phyloP scores from a whole-genome alignment of 768 basidiomycete species.

The Mycena filopes region DNA sequence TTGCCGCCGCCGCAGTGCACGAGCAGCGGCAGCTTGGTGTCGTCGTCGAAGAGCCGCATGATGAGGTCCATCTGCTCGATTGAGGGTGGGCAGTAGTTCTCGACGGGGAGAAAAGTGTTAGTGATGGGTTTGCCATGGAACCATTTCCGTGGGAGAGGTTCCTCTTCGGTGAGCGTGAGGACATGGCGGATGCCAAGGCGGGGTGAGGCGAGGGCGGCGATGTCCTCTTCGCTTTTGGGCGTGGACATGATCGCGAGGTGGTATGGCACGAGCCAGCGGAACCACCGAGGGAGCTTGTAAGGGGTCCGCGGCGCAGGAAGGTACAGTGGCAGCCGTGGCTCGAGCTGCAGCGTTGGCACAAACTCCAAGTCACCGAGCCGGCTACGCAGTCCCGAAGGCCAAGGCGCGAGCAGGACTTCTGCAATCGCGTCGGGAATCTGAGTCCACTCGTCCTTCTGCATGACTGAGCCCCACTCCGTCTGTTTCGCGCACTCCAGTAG shows the following conservation, averaged over 20 bases:
- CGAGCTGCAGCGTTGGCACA: constrained; percentile 52
- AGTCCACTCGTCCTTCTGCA: constrained; percentile 52
- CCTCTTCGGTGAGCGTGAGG: constrained; percentile 68
- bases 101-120: constrained; percentile 67
- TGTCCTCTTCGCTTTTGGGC: constrained; percentile 61
- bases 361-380: constrained; percentile 44
- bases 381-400: constrained; percentile 50
- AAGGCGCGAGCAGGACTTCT: constrained; percentile 50
- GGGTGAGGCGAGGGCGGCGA: constrained; percentile 54
- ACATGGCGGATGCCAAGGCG: constrained; percentile 66
- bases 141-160: constrained; percentile 59
- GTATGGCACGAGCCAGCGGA: constrained; percentile 71
- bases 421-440: constrained; percentile 50
- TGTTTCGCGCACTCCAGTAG: constrained; percentile 54
- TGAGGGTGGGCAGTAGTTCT: constrained; percentile 63
- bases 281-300: constrained; percentile 64
- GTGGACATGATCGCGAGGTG: constrained; percentile 71
- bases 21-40: constrained; percentile 58
- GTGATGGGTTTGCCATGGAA: constrained; percentile 55
- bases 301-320: constrained; percentile 42
- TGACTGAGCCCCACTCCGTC: constrained; percentile 64
- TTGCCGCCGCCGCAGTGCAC: constrained; percentile 74
- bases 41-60: constrained; percentile 57
- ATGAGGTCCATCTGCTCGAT: constrained; percentile 71
- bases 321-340: constrained; percentile 52